Evolutionary conservation across 108 stramenopile genomes (phyloP), one percentile per base, ranked within the genome.

Genomic region (Pseudonitzschia multiseries): DNA sequence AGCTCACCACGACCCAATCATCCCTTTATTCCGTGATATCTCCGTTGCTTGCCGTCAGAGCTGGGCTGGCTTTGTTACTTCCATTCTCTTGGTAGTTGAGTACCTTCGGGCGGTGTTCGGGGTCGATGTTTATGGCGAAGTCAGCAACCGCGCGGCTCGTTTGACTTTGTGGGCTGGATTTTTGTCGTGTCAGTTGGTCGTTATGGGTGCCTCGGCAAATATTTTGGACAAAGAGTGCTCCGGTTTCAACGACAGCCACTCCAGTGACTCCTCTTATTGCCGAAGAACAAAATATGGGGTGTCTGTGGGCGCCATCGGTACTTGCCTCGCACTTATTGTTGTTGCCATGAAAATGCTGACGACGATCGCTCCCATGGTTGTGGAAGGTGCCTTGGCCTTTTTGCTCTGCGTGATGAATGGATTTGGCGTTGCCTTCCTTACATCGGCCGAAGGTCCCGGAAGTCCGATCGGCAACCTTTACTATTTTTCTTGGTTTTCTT

Each of bases 391-490:
- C 6, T 26, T 84, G 57, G 76, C 89, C 27, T 57, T 85, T 8
- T 41, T 90, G 51, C 73, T 89, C 31, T 72, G 73, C n/a, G 66
- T 86, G 21, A 44, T 87, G 63, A 84, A 87, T 51, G 83, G 73
- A 17, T 86, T 89, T 64, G 72, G 71, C 12, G 71, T 81, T 36
- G 73, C 74, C 8, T 84, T 79, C 75, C 72, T 89, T 72, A 85
- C 84, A 1, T 83, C 90, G 0, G 77, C 86, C 48, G 69, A 79
- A 8, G 90, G 89, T 24, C 93, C 90, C 0, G 93, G 90, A 27
- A 68, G 82, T 29, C 79, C 84, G 20, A 77, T 92, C 65, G 89
- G 89, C 33, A 94, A 94, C 74, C 68, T 94, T 17, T 94, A 90
- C 74, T 94, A 92, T 72, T 90, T 87, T 32, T 76, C 80, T 29